Base-by-base conservation (phyloP, 2,329 filamentous ascomycete species). In the Hypocrella siamensis region DNA sequence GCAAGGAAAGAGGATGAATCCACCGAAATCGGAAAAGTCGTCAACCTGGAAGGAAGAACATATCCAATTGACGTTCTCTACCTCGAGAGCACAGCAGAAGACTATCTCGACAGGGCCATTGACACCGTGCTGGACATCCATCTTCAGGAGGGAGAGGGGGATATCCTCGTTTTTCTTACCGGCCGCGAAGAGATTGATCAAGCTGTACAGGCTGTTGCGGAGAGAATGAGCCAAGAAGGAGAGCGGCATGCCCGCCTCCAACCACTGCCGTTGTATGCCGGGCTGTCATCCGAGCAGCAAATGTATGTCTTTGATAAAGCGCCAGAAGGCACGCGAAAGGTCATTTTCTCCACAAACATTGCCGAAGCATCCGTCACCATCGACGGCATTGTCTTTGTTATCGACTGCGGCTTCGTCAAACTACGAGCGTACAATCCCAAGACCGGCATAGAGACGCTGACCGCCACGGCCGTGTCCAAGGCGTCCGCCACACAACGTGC, bases 291-390 rank as follows among this genome's bases (percentile, higher is more conserved):
- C 7, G 86, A 94, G 40, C 77, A 94, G 46, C 90, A 96, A 49
- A 88, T 93, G 74, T 86, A 86, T 41, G 79, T 96, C 26, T 96
- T 96, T 49, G 84, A 93, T 44, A 75, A 79, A 33, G 63, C 85
- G 2, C 75, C 82, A 0, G 75, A 82, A 38, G 78, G 86, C 36
- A 86, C 77, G 2, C 71, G 90, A 26, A 96, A 96, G 49, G 80
- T 94, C 25, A 81, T 98, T 22, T 77, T 94, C 41, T 79, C 83
- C 4, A 96, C 90, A 36, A 96, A 96, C 49, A 94, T 96, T 40
- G 85, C 90, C 10, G 90, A 98, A 60, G 88, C 90, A 4, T 93
- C 84, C 2, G 79, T 98, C 27, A 96, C 90, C 12, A 92, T 96
- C 34, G 78, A 90, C 32, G 85, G 84, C 3, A 86, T 96, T 37